A percentile compares a stretch with the other conserved stretches of the same genome.
Evolutionary conservation across 73 alveolate species (phyloP).

Genomic region (Tetrahymena elliotti): DNA sequence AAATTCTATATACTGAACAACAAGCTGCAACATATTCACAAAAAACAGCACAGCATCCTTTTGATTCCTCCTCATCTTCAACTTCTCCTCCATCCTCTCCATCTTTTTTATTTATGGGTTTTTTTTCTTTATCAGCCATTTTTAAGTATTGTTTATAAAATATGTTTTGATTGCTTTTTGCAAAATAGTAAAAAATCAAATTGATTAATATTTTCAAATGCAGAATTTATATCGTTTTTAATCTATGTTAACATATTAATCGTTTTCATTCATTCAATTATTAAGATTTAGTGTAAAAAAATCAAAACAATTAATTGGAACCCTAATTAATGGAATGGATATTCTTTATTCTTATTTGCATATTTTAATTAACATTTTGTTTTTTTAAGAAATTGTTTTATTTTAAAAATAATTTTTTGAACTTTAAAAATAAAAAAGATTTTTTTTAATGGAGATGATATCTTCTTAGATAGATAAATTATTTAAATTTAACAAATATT

Average conservation of each 20-base stretch:
- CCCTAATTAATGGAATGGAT: too few relatives aligned
- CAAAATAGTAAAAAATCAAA: background rate
- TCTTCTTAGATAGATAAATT: too few relatives aligned
- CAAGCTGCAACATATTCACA: slow-evolving; percentile 21
- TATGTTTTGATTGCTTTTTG: background rate
- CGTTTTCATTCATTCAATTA: background rate
- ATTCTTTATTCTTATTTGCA: too few relatives aligned
- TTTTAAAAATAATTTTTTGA: too few relatives aligned
- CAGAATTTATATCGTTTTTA: background rate
- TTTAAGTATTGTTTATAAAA: background rate
- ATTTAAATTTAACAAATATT: too few relatives aligned
- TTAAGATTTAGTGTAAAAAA: too few relatives aligned
- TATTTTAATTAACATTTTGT: too few relatives aligned
- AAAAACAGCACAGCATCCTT: slow-evolving; percentile 35
- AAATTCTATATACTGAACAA: background rate
- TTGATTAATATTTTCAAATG: background rate
- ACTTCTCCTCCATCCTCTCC: slow-evolving; percentile 45
- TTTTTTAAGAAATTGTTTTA: too few relatives aligned
- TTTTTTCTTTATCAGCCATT: slow-evolving; percentile 37
- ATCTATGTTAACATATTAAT: background rate
- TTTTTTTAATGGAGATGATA: too few relatives aligned
- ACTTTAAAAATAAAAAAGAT: too few relatives aligned
- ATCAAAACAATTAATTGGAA: background rate
- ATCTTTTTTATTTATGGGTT: slow-evolving; percentile 9
- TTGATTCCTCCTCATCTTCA: slow-evolving; percentile 27